phyloP scores from a whole-genome alignment of 371 early-diverging fungal genomes.

The Fennellomyces sp. region DNA sequence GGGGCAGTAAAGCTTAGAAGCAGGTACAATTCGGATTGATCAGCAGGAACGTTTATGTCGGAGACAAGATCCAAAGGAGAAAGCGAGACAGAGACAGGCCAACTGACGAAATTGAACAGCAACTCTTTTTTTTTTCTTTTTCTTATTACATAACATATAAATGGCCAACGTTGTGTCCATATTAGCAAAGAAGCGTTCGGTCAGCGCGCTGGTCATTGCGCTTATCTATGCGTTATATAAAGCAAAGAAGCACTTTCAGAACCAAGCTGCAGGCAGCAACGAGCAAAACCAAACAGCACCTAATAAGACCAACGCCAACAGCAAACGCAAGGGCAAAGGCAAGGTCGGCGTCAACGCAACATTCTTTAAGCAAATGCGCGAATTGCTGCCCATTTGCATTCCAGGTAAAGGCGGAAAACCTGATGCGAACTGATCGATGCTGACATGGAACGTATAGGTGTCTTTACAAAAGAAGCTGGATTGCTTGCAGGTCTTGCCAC shows the following conservation, averaged over 20 bases:
- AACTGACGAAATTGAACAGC: too few relatives aligned
- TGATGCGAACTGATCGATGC: neutral
- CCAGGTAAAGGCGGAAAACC: constrained; percentile 45
- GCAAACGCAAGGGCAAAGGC: constrained; percentile 17
- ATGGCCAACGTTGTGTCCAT: constrained; percentile 42
- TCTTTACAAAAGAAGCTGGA: constrained; percentile 67
- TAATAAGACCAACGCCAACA: neutral
- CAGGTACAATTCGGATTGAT: too few relatives aligned
- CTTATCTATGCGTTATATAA: constrained; percentile 39
- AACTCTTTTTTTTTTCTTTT: neutral
- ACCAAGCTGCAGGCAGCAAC: constrained; percentile 1
- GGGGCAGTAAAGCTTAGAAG: too few relatives aligned
- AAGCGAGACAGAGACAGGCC: neutral
- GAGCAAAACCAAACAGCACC: constrained; percentile 3
- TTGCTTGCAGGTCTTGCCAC: constrained; percentile 65
- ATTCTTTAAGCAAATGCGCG: constrained; percentile 81
- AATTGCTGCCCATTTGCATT: constrained; percentile 72
- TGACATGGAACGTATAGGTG: constrained; percentile 30
- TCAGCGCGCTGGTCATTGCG: constrained; percentile 36
- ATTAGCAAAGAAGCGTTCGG: constrained; percentile 32
- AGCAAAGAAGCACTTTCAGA: constrained; percentile 30
- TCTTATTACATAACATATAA: neutral
- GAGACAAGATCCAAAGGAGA: too few relatives aligned
- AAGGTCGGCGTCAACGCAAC: constrained; percentile 70
- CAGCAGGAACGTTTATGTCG: too few relatives aligned